Evolutionary conservation across 805 yeast genomes (phyloP).

Genomic region (Candida pseudoglaebosa): DNA sequence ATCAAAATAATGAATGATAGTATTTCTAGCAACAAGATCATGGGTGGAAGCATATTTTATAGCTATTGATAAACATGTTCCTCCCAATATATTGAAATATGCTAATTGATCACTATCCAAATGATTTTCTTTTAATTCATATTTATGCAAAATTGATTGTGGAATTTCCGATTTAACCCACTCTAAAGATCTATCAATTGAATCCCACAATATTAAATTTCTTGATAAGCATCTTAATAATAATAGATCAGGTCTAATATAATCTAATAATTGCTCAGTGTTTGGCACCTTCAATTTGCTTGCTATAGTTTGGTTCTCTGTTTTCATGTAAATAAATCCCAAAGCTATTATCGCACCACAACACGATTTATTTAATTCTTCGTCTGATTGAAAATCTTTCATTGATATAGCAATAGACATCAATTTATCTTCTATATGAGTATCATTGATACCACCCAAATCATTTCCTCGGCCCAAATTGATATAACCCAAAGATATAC

Average conservation of each 20-base stretch:
- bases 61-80: slow-evolving; percentile 71
- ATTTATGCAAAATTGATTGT: slow-evolving; percentile 27
- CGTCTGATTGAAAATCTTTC: slow-evolving; percentile 59
- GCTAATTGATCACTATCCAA: slow-evolving; percentile 61
- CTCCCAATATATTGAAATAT: slow-evolving; percentile 65
- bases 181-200: slow-evolving; percentile 40
- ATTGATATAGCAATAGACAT: slow-evolving; percentile 54
- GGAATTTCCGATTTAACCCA: slow-evolving; percentile 68
- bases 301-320: slow-evolving; percentile 59
- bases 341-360: slow-evolving; percentile 78
- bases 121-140: slow-evolving; percentile 16
- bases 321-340: slow-evolving; percentile 66
- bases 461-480: slow-evolving; percentile 74
- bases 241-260: slow-evolving; percentile 74
- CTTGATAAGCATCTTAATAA: slow-evolving; percentile 60
- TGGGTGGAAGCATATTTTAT: slow-evolving; percentile 72
- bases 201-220: slow-evolving; percentile 70
- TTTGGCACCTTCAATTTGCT: slow-evolving; percentile 56
- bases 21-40: slow-evolving; percentile 48
- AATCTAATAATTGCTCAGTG: slow-evolving; percentile 57
- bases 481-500: slow-evolving; percentile 80
- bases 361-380: slow-evolving; percentile 57
- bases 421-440: slow-evolving; percentile 58
- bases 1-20: slow-evolving; percentile 55
- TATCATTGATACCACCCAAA: slow-evolving; percentile 55